Percentiles rank a stretch among this genome's conserved stretches.
Evolutionary conservation across 1,284 basidiomycete genomes (phyloP).

Genomic region (Grifola frondosa): DNA sequence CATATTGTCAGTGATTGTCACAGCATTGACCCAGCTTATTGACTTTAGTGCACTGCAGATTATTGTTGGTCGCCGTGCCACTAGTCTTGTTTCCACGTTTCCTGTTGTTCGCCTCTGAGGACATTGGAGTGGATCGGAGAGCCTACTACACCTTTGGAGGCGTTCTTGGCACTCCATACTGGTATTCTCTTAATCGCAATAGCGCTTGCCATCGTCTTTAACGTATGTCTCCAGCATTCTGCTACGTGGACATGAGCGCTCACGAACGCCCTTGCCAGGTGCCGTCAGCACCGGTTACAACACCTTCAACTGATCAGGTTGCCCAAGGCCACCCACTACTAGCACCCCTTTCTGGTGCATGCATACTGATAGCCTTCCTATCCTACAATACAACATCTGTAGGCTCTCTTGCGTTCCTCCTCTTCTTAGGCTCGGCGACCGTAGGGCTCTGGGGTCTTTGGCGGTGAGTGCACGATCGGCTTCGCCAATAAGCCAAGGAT

Average conservation of each 20-base stretch:
- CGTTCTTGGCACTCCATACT: conserved; percentile 61
- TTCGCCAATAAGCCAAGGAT: not conserved
- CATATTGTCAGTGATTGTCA: conserved; percentile 31
- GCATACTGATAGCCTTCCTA: conserved; percentile 55
- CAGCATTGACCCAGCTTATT: not conserved
- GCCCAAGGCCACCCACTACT: conserved; percentile 58
- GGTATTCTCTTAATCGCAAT: conserved; percentile 58
- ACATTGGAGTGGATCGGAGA: conserved; percentile 39
- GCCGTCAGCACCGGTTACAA: conserved; percentile 17
- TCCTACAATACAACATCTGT: conserved; percentile 63
- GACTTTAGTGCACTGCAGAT: conserved; percentile 29
- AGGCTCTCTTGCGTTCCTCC: conserved; percentile 53
- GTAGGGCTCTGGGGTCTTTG: conserved; percentile 70
- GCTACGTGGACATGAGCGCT: too few relatives aligned
- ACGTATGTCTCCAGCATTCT: conserved; percentile 44
- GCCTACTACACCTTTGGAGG: conserved; percentile 62
- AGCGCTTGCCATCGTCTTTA: conserved; percentile 55
- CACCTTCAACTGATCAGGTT: conserved; percentile 7
- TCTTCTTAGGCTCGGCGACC: conserved; percentile 48
- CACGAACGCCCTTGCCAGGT: not conserved
- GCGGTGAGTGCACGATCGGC: conserved; percentile 47
- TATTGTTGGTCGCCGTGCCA: conserved; percentile 42
- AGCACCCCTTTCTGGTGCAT: conserved; percentile 51
- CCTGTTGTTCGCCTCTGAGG: conserved; percentile 59
- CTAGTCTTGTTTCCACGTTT: conserved; percentile 58